Evolutionary conservation across 1,139 yeast genomes (phyloP).

Genomic region (Sugiyamaella paludigena): DNA sequence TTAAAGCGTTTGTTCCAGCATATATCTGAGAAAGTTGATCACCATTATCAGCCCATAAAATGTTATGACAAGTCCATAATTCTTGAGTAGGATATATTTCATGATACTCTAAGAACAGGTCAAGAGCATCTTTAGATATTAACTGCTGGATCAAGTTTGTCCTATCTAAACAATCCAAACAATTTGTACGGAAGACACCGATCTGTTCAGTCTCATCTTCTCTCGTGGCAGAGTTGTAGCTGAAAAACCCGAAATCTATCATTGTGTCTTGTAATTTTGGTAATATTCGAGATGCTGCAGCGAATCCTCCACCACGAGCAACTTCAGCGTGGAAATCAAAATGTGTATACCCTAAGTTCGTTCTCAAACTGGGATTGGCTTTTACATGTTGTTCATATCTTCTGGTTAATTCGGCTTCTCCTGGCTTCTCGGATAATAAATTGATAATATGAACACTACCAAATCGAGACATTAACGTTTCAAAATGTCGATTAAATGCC

Average conservation of each 20-base stretch:
- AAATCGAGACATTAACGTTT: constrained; percentile 63
- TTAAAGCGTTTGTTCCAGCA: constrained; percentile 95
- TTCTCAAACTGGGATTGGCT: constrained; percentile 43
- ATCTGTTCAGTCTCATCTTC: constrained; percentile 66
- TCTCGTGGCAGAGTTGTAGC: constrained; percentile 50
- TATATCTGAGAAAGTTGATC: constrained; percentile 95
- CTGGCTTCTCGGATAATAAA: constrained; percentile 71
- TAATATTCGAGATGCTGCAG: constrained; percentile 72
- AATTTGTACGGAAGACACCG: constrained; percentile 89
- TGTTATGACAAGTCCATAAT: constrained; percentile 64
- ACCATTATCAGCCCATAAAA: constrained; percentile 97
- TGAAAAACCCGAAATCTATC: constrained; percentile 76
- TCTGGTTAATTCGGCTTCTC: constrained; percentile 69
- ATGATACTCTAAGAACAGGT: constrained; percentile 59
- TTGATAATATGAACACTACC: constrained; percentile 88
- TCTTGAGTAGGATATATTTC: constrained; percentile 45
- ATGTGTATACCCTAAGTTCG: constrained; percentile 53
- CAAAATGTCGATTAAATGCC: constrained; percentile 79
- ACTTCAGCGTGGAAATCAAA: constrained; percentile 96
- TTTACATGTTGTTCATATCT: constrained; percentile 60
- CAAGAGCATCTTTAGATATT: constrained; percentile 63
- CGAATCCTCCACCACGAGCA: constrained; percentile 81
- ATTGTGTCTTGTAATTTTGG: constrained; percentile 63
- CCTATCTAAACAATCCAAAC: constrained; percentile 92
- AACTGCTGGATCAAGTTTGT: constrained; percentile 93